Percentiles rank a stretch among this genome's conserved stretches.
Evolutionary conservation across 2,329 filamentous ascomycete species (phyloP).

Genomic region (Zasmidium angulare): DNA sequence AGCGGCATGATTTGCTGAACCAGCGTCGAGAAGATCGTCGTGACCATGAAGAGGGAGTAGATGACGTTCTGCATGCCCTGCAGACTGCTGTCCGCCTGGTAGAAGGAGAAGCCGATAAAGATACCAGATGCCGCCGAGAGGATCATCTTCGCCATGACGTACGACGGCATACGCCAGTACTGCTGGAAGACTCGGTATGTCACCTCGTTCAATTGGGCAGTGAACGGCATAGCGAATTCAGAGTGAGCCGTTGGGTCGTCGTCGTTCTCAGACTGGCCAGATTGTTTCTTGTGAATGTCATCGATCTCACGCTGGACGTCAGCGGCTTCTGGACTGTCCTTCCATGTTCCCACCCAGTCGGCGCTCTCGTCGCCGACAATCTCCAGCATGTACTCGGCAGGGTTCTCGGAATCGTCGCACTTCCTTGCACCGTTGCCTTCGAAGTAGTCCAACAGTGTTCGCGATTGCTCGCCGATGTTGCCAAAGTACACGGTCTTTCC

Average conservation of each 20-base stretch:
- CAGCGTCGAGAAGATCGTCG: constrained; percentile 42
- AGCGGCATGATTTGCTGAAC: constrained; percentile 61
- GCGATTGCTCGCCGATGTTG: constrained; percentile 45
- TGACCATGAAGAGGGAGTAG: constrained; percentile 54
- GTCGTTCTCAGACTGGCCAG: constrained; percentile 26
- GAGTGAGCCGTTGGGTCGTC: constrained; percentile 37
- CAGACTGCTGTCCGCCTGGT: constrained; percentile 35
- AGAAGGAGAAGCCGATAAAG: constrained; percentile 51
- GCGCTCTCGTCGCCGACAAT: constrained; percentile 39
- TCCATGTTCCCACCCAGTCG: constrained; percentile 46
- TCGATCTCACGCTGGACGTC: constrained; percentile 41
- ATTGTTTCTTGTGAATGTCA: constrained; percentile 39
- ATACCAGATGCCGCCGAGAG: constrained; percentile 52
- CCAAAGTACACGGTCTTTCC: constrained; percentile 51
- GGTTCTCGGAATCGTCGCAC: constrained; percentile 62
- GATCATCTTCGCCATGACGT: constrained; percentile 59
- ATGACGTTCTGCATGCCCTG: constrained; percentile 48
- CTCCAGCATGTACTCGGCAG: constrained; percentile 74
- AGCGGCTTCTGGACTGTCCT: constrained; percentile 30
- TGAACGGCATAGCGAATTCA: constrained; percentile 47
- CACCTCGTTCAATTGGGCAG: constrained; percentile 37
- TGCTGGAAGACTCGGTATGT: constrained; percentile 46
- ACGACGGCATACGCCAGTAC: constrained; percentile 45
- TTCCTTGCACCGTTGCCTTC: constrained; percentile 61
- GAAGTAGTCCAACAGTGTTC: constrained; percentile 53